Conservation (phyloP, 1,139 yeast genomes). For the Groenewaldozyma auringiensis region DNA sequence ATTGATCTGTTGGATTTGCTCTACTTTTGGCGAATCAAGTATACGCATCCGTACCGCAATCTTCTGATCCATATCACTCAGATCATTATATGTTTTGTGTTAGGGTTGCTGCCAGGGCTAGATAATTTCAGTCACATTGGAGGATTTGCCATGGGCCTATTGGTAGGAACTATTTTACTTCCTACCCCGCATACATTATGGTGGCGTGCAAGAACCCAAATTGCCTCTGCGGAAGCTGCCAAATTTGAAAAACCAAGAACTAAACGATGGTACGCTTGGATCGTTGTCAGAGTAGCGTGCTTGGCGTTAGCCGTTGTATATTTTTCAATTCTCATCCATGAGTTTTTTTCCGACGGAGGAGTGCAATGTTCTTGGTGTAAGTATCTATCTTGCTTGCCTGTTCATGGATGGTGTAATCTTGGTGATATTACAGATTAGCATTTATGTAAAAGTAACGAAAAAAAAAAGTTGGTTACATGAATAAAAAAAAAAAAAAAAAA, state of each 20-base stretch:
- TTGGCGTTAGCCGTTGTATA: conserved; percentile 44
- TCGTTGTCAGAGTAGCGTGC: conserved; percentile 40
- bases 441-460: too few relatives aligned
- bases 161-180: conserved; percentile 45
- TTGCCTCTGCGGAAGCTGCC: not conserved
- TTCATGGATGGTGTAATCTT: conserved; percentile 62
- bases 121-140: conserved; percentile 76
- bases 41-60: conserved; percentile 35
- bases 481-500: too few relatives aligned
- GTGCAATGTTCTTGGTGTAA: conserved; percentile 63
- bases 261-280: conserved; percentile 47
- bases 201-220: conserved; percentile 5
- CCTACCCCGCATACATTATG: conserved; percentile 45
- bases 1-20: conserved; percentile 51
- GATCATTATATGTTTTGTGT: conserved; percentile 50
- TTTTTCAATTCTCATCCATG: conserved; percentile 43
- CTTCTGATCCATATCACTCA: conserved; percentile 48
- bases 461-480: too few relatives aligned
- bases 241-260: conserved; percentile 26
- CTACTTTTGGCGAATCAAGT: conserved; percentile 44
- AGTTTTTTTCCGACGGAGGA: conserved; percentile 42
- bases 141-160: conserved; percentile 60
- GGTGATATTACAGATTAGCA: conserved; percentile 47
- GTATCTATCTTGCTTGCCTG: conserved; percentile 64
- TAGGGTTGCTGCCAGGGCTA: conserved; percentile 66